Percentiles rank a stretch among this genome's conserved stretches.
phyloP scores from a whole-genome alignment of 148 eudicot species.

The Camellia lanceoleosa region DNA sequence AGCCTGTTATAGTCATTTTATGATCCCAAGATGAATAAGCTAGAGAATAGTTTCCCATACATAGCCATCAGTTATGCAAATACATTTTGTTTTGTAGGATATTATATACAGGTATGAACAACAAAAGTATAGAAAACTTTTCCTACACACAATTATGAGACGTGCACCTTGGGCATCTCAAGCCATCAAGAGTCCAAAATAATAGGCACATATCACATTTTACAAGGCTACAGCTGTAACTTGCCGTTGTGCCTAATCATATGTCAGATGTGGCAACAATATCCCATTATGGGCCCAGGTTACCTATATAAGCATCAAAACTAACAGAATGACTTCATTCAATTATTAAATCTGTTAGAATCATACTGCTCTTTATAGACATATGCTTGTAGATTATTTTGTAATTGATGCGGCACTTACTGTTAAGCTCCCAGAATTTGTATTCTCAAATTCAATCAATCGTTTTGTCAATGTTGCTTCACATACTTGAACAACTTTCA shows the following conservation, averaged over 20 bases:
- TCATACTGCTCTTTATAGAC: not conserved
- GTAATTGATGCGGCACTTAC: constrained; percentile 18
- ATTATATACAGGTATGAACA: too few relatives aligned
- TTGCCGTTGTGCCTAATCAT: not conserved
- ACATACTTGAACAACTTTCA: constrained; percentile 49
- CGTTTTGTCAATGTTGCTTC: constrained; percentile 62
- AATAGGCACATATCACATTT: not conserved
- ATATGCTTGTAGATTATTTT: not conserved
- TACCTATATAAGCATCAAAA: not conserved
- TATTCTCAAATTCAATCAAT: constrained; percentile 53
- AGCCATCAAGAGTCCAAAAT: not conserved
- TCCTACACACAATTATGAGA: too few relatives aligned
- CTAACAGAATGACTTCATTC: not conserved
- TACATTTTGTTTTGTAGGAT: too few relatives aligned
- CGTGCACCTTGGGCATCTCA: not conserved
- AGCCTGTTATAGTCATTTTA: too few relatives aligned
- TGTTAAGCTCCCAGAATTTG: constrained; percentile 51
- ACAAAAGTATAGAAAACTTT: too few relatives aligned
- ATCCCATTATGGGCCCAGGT: not conserved
- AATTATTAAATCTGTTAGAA: not conserved
- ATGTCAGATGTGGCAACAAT: not conserved
- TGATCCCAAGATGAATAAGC: too few relatives aligned
- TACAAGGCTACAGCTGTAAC: not conserved
- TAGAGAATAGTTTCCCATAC: too few relatives aligned
- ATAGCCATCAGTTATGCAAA: too few relatives aligned